Percentiles rank a stretch among this genome's conserved stretches.
Evolutionary conservation across 345 rosid species (phyloP).

Genomic region (Hirschfeldia incana): DNA sequence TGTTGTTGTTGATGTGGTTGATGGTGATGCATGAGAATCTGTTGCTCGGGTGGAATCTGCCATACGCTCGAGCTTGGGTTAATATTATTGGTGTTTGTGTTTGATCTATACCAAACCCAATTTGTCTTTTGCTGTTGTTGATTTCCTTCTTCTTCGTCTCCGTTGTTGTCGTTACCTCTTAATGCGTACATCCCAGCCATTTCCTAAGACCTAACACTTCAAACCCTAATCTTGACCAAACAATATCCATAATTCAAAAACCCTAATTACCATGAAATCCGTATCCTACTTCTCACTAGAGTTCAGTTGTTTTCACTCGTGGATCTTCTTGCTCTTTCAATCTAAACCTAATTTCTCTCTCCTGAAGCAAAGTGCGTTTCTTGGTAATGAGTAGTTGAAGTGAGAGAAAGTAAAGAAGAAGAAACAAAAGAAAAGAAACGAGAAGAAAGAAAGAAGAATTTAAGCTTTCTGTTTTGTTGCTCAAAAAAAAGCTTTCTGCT

Average conservation of each 20-base stretch:
- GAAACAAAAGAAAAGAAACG: slow-evolving; percentile 13
- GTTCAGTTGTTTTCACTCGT: background rate
- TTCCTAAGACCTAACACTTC: slow-evolving; percentile 33
- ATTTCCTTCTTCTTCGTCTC: slow-evolving; percentile 38
- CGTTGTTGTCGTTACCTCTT: slow-evolving; percentile 43
- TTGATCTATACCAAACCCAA: slow-evolving; percentile 60
- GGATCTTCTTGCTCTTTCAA: background rate
- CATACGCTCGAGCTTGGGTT: slow-evolving; percentile 13
- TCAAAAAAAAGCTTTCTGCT: slow-evolving; percentile 15
- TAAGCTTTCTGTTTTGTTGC: slow-evolving; percentile 9
- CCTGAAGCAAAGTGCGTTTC: slow-evolving; percentile 11
- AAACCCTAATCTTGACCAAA: slow-evolving; percentile 49
- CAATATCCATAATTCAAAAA: slow-evolving; percentile 39
- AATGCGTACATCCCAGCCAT: slow-evolving; percentile 74
- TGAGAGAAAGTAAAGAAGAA: slow-evolving; percentile 19
- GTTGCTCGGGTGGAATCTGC: background rate
- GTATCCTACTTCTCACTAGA: background rate
- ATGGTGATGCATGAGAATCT: slow-evolving; percentile 16
- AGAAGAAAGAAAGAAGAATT: slow-evolving; percentile 19
- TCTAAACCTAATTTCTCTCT: slow-evolving; percentile 1
- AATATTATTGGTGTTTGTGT: slow-evolving; percentile 31
- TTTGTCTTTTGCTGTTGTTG: slow-evolving; percentile 38
- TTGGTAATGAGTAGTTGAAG: slow-evolving; percentile 34
- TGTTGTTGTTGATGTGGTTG: slow-evolving; percentile 34
- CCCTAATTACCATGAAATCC: slow-evolving; percentile 45